These are phyloP conservation scores for Pichia nanzhaoensis DNA, from an alignment of 805 yeast species.

Conservation along the genomic window DNA sequence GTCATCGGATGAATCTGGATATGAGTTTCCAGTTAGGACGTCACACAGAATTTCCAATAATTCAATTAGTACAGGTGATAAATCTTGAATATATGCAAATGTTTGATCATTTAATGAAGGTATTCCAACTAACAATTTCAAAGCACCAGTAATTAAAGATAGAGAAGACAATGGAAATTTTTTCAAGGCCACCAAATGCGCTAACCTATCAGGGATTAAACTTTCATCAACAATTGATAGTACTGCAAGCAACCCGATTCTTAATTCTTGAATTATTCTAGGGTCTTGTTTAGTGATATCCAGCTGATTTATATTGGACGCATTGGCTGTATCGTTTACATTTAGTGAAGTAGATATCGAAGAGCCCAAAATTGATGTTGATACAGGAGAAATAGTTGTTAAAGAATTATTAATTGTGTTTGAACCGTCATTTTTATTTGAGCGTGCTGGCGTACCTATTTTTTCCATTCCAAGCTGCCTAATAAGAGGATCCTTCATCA, in stretches of 20 bases:
- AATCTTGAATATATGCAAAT: constrained; percentile 16
- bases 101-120: constrained; percentile 17
- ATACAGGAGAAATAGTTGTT: background rate
- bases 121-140: constrained; percentile 19
- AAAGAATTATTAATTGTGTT: background rate
- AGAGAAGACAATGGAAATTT: constrained; percentile 15
- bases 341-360: background rate
- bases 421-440: constrained; percentile 1
- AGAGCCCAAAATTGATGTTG: background rate
- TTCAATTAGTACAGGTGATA: constrained; percentile 16
- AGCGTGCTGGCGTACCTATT: constrained; percentile 6
- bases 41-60: constrained; percentile 2
- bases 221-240: constrained; percentile 19
- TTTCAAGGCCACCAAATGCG: constrained; percentile 14
- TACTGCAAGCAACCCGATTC: constrained; percentile 24
- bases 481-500: constrained; percentile 20
- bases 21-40: background rate
- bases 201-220: constrained; percentile 12
- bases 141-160: constrained; percentile 21
- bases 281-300: background rate
- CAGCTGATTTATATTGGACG: no score
- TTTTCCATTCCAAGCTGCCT: constrained; percentile 27
- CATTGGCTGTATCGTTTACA: background rate
- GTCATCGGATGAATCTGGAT: background rate
- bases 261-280: constrained; percentile 17